A percentile compares a stretch with the other conserved stretches of the same genome.
Conservation (phyloP, 306 rosid genomes). For the Lathyrus aphaca region DNA sequence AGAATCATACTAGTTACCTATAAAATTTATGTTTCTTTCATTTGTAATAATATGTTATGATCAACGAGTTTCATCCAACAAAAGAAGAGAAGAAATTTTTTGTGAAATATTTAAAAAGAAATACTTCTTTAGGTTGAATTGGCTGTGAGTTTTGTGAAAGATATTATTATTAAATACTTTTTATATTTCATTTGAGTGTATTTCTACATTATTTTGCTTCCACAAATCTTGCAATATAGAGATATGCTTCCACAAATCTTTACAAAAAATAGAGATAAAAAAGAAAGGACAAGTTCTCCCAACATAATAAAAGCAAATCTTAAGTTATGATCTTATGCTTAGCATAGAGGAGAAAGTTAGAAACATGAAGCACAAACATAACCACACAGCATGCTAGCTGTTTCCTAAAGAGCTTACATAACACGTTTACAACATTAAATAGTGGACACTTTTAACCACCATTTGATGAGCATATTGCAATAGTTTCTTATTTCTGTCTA, state of each 20-base stretch:
- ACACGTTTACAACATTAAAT: constrained; percentile 36
- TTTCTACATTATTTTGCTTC: no score
- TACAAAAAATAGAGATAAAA: not conserved
- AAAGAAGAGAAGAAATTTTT: no score
- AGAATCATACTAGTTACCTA: no score
- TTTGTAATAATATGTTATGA: no score
- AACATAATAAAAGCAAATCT: constrained; percentile 12
- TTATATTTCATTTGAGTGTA: no score
- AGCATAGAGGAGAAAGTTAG: constrained; percentile 16
- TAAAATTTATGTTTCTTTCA: no score
- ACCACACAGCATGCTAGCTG: constrained; percentile 27
- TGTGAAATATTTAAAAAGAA: no score
- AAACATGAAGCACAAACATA: constrained; percentile 30
- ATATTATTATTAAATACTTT: no score
- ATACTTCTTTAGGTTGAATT: no score
- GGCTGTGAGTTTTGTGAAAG: no score
- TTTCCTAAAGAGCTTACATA: constrained; percentile 32
- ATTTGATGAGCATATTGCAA: not conserved
- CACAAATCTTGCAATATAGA: no score
- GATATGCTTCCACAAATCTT: not conserved
- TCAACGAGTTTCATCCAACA: no score
- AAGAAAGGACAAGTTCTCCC: constrained; percentile 16
- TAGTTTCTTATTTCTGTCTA: not conserved
- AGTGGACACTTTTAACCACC: not conserved
- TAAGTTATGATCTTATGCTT: constrained; percentile 12